Base-by-base conservation (phyloP, 2,329 filamentous ascomycete species). In the Dactylonectria macrodidyma region DNA sequence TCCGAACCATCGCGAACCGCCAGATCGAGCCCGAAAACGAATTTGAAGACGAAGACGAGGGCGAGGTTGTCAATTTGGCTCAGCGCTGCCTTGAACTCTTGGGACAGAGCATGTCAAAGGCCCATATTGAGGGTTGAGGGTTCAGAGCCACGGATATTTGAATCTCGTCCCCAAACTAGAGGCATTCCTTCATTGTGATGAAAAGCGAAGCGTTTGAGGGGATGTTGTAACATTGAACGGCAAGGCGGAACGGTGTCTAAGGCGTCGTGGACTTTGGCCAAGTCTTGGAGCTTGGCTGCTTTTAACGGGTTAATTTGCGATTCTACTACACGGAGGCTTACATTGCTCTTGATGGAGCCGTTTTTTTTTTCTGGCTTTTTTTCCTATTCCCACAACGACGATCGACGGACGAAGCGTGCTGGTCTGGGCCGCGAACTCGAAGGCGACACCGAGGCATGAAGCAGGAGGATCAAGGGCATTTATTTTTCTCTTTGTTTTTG, bases 31-130 rank as follows among this genome's bases (percentile, higher is more conserved):
- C 93, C 0, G 95, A 97, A 66, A 93, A 95, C 71, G 94, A 95
- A 73, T 92, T 92, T 70, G 93, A 92, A 55, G 95, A 97, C 75
- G 95, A 97, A 67, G 95, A 96, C 52, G 95, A 98, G 80, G 93
- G 92, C 65, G 95, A 98, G 80, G 95, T 98, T 51, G 93, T 98
- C 71, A 95, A 91, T 73, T 89, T 99, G 74, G 95, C 96, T 26
- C 93, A 95, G 77, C 90, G 95, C 75, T 98, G 95, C 79, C 87
- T 98, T 47, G 95, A 98, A 81, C 87, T 97, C 3, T 84, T 97
- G 38, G 93, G 93, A 58, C 92, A 94, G 80, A 88, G 87, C 75
- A 90, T 87, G 76, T 90, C 92, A 36, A 95, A 95, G 82, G 88
- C 91, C 55, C 91, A 97, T 72, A 94, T 96, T 71, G 94, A 97